A percentile compares a stretch with the other conserved stretches of the same genome.
These are phyloP conservation scores for Flagelloscypha sp. DNA, from an alignment of 768 basidiomycete genomes.

Conservation along the genomic window DNA sequence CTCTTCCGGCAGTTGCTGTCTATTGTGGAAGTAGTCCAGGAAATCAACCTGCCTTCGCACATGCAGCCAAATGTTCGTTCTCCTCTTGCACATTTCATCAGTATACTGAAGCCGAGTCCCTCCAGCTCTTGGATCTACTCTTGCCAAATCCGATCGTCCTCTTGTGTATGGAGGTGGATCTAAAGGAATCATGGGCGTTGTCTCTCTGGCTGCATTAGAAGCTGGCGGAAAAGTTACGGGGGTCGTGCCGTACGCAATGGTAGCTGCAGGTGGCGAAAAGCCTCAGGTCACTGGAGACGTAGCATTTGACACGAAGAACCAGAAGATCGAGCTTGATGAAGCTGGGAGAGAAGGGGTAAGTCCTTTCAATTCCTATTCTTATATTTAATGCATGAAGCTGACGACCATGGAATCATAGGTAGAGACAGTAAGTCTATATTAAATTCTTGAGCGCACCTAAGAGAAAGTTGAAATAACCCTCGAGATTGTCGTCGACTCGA, in stretches of 20 bases:
- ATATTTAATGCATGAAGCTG: background rate
- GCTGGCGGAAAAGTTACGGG: conserved; percentile 69
- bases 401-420: too few relatives aligned
- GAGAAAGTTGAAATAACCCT: conserved; percentile 9
- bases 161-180: conserved; percentile 86
- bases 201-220: conserved; percentile 57
- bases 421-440: background rate
- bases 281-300: conserved; percentile 32
- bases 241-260: conserved; percentile 72
- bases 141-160: conserved; percentile 50
- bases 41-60: conserved; percentile 46
- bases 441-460: background rate
- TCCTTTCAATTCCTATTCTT: conserved; percentile 1
- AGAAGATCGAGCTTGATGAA: conserved; percentile 16
- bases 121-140: conserved; percentile 64
- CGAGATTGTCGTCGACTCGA: conserved; percentile 72
- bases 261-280: conserved; percentile 53
- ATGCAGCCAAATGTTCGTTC: conserved; percentile 64
- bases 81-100: conserved; percentile 1
- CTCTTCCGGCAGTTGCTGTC: conserved; percentile 64
- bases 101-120: conserved; percentile 5
- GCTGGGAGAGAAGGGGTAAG: conserved; percentile 27
- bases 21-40: conserved; percentile 80
- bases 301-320: background rate
- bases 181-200: conserved; percentile 79